These are phyloP conservation scores for Camelina laxa DNA, from an alignment of 345 rosid genomes.

Conservation along the genomic window DNA sequence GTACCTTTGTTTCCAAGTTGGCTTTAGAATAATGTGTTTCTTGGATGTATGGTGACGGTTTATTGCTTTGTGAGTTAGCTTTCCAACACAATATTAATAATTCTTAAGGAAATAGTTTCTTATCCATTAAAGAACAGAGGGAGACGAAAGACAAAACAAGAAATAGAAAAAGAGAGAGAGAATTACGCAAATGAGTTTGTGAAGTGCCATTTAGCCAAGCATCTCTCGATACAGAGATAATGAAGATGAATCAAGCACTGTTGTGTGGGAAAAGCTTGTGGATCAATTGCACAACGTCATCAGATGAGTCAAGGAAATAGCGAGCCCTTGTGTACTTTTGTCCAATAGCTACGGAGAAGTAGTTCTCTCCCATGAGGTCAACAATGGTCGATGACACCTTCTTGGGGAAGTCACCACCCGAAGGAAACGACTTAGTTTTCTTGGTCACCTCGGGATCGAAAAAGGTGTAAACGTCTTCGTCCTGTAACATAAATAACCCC, in stretches of 20 bases:
- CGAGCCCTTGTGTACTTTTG: conserved; percentile 78
- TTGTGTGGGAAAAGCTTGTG: conserved; percentile 53
- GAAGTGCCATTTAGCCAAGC: not conserved
- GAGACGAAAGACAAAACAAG: not conserved
- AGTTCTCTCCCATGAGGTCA: conserved; percentile 88
- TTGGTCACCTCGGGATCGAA: conserved; percentile 74
- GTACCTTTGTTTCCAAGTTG: not conserved
- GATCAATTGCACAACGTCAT: conserved; percentile 73
- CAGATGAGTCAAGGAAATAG: conserved; percentile 70
- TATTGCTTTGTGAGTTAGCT: not conserved
- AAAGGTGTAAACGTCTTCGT: conserved; percentile 92
- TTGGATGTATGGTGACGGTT: not conserved
- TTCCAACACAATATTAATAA: not conserved
- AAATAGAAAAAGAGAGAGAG: not conserved
- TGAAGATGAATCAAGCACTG: conserved; percentile 27
- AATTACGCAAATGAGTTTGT: conserved; percentile 23
- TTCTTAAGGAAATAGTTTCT: not conserved
- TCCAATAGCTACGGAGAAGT: conserved; percentile 89
- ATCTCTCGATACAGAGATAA: not conserved
- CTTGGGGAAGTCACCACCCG: conserved; percentile 47
- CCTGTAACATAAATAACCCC: conserved; percentile 52
- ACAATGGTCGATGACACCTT: conserved; percentile 80
- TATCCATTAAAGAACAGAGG: not conserved
- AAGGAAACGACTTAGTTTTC: conserved; percentile 47
- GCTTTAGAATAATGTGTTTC: conserved; percentile 2